Evolutionary conservation across 768 basidiomycete genomes (phyloP), one percentile per base, ranked within the genome.

Genomic region (Paxillus ammoniavirescens): DNA sequence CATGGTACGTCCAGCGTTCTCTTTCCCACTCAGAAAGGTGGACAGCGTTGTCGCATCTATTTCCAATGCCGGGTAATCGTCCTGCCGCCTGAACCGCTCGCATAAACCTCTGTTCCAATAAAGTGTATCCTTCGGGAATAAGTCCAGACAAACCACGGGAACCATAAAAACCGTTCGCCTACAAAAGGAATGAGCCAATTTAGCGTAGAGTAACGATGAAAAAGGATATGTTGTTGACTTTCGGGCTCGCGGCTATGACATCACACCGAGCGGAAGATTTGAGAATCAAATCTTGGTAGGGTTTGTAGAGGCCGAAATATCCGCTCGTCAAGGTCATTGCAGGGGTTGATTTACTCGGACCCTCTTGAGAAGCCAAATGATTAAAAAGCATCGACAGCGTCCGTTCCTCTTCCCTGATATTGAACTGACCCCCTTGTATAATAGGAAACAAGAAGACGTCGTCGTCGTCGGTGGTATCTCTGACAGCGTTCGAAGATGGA

Each of bases 91-190:
- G 67, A 3, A 84, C 83, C 4, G 84, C 84, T 23, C 64, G 69
- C 82, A 90, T 89, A 66, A 99, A 99, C 23, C 81, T 77, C 54
- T 91, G 83, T 61, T 97, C 93, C 44, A 93, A 78, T 14, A 91
- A 66, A 0, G 94, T 97, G 66, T 99, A 99, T 0, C 86, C 97
- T 68, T 96, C 96, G 5, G 97, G 97, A 61, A 99, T 94, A 52
- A 93, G 82, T 12, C 91, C 87, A 9, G 96, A 98, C 13, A 98
- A 73, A 2, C 97, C 97, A 44, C 75, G 79, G 3, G 95, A 97
- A 3, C 87, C 87, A 66, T 83, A 93, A 68, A 99, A 99, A 0
- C 97, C 97, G 64, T 99, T 99, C 18, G 97, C 93, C 93, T 98
- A 52, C 14, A 35, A 47, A 36, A 44, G 5, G 47, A 36, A 44